Conservation (phyloP, 345 rosid species). For the Citrus maxima region DNA sequence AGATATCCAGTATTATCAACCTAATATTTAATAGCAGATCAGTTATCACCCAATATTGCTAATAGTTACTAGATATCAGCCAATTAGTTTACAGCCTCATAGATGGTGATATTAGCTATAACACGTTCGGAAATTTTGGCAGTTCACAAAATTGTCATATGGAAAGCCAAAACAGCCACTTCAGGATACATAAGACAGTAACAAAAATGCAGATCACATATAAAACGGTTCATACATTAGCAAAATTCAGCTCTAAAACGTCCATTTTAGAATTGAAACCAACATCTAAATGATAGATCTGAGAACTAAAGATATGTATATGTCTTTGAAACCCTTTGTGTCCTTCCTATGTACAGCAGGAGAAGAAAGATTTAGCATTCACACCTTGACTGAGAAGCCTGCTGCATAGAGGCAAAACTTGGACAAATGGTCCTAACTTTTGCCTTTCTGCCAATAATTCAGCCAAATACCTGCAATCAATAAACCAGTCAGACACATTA, state of each 20-base stretch:
- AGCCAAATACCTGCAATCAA: constrained; percentile 65
- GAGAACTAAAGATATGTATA: not conserved
- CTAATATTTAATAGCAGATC: not conserved
- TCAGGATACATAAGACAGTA: not conserved
- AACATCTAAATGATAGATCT: not conserved
- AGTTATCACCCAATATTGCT: not conserved
- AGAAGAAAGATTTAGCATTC: constrained; percentile 8
- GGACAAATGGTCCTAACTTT: constrained; percentile 72
- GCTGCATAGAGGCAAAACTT: constrained; percentile 61
- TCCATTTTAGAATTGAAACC: not conserved
- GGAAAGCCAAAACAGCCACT: constrained; percentile 1
- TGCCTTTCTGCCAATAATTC: constrained; percentile 88
- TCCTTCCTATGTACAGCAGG: not conserved
- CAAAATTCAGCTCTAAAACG: not conserved
- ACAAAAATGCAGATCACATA: not conserved
- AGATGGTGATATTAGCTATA: not conserved
- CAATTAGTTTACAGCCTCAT: not conserved
- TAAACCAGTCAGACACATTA: constrained; percentile 4
- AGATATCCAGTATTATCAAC: not conserved
- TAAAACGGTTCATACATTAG: not conserved
- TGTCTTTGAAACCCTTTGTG: not conserved
- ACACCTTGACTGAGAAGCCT: constrained; percentile 84
- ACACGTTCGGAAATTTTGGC: not conserved
- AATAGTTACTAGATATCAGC: not conserved
- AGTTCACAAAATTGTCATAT: not conserved